phyloP scores from a whole-genome alignment of 2,329 filamentous ascomycete genomes.

The Dactylellina leptospora region DNA sequence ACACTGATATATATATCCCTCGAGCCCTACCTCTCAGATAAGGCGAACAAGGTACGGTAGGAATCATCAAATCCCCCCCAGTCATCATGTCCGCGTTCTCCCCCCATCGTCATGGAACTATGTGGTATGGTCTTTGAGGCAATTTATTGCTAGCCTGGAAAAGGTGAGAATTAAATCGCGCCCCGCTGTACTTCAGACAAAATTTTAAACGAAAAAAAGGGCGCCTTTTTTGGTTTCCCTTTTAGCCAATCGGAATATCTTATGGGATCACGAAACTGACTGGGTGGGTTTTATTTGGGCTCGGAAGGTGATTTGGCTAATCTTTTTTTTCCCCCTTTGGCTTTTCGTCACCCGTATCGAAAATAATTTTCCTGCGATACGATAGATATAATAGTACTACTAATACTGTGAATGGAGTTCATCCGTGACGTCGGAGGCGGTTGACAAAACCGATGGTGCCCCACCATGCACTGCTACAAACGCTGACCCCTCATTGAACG shows the following conservation, averaged over 20 bases:
- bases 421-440: conserved; percentile 12
- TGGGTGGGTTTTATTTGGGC: too few species aligned
- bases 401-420: too few species aligned
- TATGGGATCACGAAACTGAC: conserved; percentile 40
- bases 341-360: too few species aligned
- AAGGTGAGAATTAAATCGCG: too few species aligned
- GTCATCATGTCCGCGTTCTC: not conserved
- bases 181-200: not conserved
- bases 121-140: conserved; percentile 23
- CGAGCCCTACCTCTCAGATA: conserved; percentile 22
- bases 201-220: conserved; percentile 6
- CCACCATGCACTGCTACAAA: conserved; percentile 7
- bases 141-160: conserved; percentile 40
- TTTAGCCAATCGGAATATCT: conserved; percentile 49
- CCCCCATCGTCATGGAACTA: not conserved
- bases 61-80: not conserved
- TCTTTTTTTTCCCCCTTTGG: not conserved
- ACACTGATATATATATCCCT: conserved; percentile 31
- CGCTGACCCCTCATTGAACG: conserved; percentile 1
- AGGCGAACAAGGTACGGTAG: conserved; percentile 22
- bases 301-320: not conserved
- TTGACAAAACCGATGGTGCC: not conserved
- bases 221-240: conserved; percentile 5
- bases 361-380: too few species aligned
- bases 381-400: too few species aligned